Conservation (phyloP, 192 early-diverging fungal genomes). For the Fimicolochytrium jonesii region DNA sequence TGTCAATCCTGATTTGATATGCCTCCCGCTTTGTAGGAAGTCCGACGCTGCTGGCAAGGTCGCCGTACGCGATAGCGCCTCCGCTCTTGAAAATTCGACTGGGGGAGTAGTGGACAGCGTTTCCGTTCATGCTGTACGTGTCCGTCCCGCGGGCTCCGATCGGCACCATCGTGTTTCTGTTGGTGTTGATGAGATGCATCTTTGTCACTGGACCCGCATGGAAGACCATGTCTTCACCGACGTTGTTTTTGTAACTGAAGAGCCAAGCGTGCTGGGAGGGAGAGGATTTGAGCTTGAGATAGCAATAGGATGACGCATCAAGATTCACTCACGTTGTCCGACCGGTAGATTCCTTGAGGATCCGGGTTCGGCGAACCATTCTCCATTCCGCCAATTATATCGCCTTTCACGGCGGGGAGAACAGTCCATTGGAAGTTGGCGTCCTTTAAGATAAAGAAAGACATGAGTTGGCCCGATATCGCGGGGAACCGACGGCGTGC, state of each 20-base stretch:
- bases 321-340: too few relatives aligned
- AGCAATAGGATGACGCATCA: too few relatives aligned
- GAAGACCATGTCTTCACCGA: background rate
- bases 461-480: too few relatives aligned
- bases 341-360: background rate
- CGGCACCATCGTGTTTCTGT: background rate
- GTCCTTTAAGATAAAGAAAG: too few relatives aligned
- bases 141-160: background rate
- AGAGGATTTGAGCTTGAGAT: too few relatives aligned
- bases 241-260: background rate
- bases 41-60: background rate
- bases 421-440: too few relatives aligned
- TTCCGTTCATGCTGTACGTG: background rate
- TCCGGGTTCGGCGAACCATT: background rate
- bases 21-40: background rate
- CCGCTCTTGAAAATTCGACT: background rate
- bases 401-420: too few relatives aligned
- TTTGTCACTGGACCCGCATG: background rate
- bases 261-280: conserved; percentile 8
- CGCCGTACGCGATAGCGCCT: background rate
- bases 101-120: background rate
- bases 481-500: too few relatives aligned
- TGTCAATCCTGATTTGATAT: background rate
- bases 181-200: background rate
- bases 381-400: background rate